Evolutionary conservation across 805 yeast genomes (phyloP).

Genomic region (Candida argentea): DNA sequence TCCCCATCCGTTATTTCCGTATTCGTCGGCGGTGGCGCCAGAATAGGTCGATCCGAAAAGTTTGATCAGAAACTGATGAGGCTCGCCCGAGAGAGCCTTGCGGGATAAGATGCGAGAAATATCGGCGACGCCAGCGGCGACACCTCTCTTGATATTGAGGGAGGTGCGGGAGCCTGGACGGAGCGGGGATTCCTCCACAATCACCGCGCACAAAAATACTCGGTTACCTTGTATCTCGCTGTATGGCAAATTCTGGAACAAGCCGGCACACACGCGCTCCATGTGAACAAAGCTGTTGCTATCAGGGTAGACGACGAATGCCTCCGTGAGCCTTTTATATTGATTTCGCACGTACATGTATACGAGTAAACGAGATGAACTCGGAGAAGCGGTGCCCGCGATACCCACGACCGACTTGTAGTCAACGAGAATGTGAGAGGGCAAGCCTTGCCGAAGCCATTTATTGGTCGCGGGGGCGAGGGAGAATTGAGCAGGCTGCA

Average conservation of each 20-base stretch:
- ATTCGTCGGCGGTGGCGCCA: constrained; percentile 7
- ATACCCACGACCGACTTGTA: constrained; percentile 59
- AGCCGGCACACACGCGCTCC: constrained; percentile 66
- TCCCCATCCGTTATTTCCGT: constrained; percentile 75
- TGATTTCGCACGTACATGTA: constrained; percentile 61
- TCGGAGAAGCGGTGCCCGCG: constrained; percentile 50
- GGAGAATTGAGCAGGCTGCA: constrained; percentile 14
- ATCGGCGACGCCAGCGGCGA: constrained; percentile 84
- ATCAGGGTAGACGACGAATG: constrained; percentile 59
- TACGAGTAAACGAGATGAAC: constrained; percentile 63
- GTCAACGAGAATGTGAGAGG: constrained; percentile 66
- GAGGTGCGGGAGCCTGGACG: constrained; percentile 11
- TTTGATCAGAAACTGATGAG: constrained; percentile 63
- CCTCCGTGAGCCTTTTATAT: constrained; percentile 61
- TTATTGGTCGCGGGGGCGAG: constrained; percentile 37
- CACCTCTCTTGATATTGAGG: constrained; percentile 52
- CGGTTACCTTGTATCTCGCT: constrained; percentile 53
- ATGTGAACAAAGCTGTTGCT: constrained; percentile 45
- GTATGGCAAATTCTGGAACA: constrained; percentile 68
- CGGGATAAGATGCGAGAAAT: constrained; percentile 68
- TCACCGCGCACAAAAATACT: constrained; percentile 64
- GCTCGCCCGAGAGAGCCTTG: constrained; percentile 46
- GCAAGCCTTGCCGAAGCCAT: constrained; percentile 40
- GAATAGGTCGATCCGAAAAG: constrained; percentile 61
- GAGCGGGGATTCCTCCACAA: constrained; percentile 59